Evolutionary conservation across 1,284 basidiomycete genomes (phyloP), one percentile per base, ranked within the genome.

Genomic region (Boletus hoseneyae): DNA sequence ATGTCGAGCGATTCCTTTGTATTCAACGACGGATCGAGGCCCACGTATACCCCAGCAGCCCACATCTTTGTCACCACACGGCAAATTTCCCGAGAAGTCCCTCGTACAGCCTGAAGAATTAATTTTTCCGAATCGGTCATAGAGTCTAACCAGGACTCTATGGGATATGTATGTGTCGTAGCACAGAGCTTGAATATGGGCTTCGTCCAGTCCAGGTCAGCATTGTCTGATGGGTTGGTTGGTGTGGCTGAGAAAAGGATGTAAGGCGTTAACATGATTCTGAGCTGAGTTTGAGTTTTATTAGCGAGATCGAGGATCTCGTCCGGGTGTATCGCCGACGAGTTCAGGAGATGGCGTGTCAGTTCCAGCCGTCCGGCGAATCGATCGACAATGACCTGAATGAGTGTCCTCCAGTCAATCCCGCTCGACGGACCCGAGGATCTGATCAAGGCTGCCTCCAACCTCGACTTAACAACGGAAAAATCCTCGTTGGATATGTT

Each of bases 361-460:
- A 70, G 49, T 51, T 78, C 73, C 23, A 79, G 58, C 3, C 76
- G 63, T 30, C 68, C 63, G 0, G 62, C 70, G 44, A 73, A 75
- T 6, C 77, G 70, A 37, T 77, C 71, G 10, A 69, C 63, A 1
- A 78, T 59, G n/a, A 70, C 64, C 13, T 67, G 66, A 12, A 69
- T 52, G 30, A 78, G 56, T 4, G 66, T 66, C 30, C 55, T 54
- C 77, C 77, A 79, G 53, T 78, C 71, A 4, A 76, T 57, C 0
- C 69, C 70, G 40, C 70, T 74, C 1, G 52, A 50, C 1, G 47
- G 34, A 11, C 47, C 50, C 30, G 48, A n/a, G 4, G 50, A 48
- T 25, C 44, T 30, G 30, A 41, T 41, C 34, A 70, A 39, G 6
- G 50, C 58, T 9, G 55, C 58, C 30, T 56, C 57, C 3, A 73